Base-by-base conservation (phyloP, 176 grass and related monocot genomes). In the Chloris gayana region DNA sequence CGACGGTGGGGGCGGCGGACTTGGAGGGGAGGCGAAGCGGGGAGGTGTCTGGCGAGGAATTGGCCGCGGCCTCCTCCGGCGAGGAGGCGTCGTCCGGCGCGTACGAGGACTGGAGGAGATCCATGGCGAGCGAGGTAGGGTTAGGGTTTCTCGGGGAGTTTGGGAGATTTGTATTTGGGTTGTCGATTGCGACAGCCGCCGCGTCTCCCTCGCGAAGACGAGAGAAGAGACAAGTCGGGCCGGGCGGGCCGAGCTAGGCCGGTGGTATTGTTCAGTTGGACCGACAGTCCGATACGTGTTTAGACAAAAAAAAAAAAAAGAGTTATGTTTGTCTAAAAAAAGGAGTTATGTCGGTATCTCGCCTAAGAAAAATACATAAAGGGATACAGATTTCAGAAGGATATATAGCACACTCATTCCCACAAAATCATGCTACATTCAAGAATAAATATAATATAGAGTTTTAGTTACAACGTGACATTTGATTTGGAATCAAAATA, bases 91-190 rank as follows among this genome's bases (percentile, higher is more conserved):
- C 72, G 14, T 78, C 83, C 8, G 50, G 72, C 24, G 71, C n/a
- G 81, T 94, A 94, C 19, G 79, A 84, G 44, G 76, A 85, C 75
- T 83, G 86, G 87, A 98, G 92, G 58, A 94, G 92, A 92, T 98
- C 95, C 95, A 98, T 98, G 83, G 73, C 9, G 46, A 14, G 22
- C 38, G 76, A 14, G 71, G 42, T 70, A 83, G 85, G 82, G 73
- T 72, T 81, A 87, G 77, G 83, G 85, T 82, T 77, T 84, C 45
- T 82, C 37, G 46, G 72, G 45, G 54, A 79, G 58, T 14, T 37
- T 80, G 64, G 39, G 61, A 22, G 27, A 13, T 79, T 67, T 79
- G 47, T 39, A 22, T 59, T 56, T 38, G 51, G 76, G 44, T 11
- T 21, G 41, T 44, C 41, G 41, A 44, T 47, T 29, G 31, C 63